A percentile compares a stretch with the other conserved stretches of the same genome.
Conservation (phyloP, 2,329 filamentous ascomycete species). For the Neopestalotiopsis sp. region DNA sequence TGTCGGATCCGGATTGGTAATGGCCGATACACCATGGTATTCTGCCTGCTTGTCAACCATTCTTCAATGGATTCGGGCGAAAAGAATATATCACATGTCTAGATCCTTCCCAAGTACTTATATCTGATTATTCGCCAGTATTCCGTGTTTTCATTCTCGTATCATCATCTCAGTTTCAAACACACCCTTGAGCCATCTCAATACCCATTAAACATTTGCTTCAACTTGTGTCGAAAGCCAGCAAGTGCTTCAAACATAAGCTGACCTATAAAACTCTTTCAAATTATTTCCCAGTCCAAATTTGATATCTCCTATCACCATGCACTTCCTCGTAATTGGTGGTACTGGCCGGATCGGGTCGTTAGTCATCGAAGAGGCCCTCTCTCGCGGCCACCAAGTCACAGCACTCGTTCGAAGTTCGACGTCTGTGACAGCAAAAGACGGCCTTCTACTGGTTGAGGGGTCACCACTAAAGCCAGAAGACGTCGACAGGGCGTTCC, state of each 20-base stretch:
- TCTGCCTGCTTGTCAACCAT: not conserved
- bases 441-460: conserved; percentile 41
- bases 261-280: not conserved
- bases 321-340: conserved; percentile 53
- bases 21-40: not conserved
- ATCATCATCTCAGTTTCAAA: not conserved
- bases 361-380: conserved; percentile 44
- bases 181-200: too few relatives aligned
- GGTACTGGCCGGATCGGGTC: conserved; percentile 52
- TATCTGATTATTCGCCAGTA: too few relatives aligned
- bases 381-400: conserved; percentile 46
- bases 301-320: conserved; percentile 20
- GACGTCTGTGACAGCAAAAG: conserved; percentile 34
- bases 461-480: conserved; percentile 41
- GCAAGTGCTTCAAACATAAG: not conserved
- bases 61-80: not conserved
- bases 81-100: not conserved
- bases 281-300: too few relatives aligned
- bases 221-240: not conserved
- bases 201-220: not conserved
- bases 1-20: not conserved
- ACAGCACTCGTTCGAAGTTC: conserved; percentile 51
- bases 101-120: too few relatives aligned
- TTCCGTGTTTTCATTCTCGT: not conserved
- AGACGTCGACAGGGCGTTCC: conserved; percentile 44